Evolutionary conservation across 306 rosid genomes (phyloP).

Genomic region (Biancaea sappan): DNA sequence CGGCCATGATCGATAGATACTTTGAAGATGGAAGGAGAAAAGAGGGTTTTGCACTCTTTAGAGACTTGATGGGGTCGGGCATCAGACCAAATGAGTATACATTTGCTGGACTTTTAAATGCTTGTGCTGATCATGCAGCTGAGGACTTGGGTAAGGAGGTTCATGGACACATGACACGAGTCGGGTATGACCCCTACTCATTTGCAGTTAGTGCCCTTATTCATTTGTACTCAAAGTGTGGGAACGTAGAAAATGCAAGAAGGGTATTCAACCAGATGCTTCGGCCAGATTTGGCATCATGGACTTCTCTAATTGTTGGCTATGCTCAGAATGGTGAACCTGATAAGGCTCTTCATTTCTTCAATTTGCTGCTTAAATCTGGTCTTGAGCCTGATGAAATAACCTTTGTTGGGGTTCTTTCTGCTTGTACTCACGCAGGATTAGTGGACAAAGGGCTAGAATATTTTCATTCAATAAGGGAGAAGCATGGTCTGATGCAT

Average conservation of each 20-base stretch:
- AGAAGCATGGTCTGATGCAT: conserved; percentile 56
- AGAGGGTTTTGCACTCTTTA: conserved; percentile 65
- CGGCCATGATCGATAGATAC: conserved; percentile 62
- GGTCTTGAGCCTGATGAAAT: conserved; percentile 64
- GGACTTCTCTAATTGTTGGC: conserved; percentile 74
- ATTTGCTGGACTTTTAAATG: conserved; percentile 63
- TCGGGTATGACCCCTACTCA: conserved; percentile 56
- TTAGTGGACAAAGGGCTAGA: conserved; percentile 62
- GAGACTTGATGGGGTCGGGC: conserved; percentile 46
- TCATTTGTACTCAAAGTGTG: conserved; percentile 71
- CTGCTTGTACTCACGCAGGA: conserved; percentile 77
- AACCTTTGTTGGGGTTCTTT: conserved; percentile 65
- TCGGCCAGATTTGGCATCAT: conserved; percentile 62
- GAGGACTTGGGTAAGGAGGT: conserved; percentile 63
- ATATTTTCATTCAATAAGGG: conserved; percentile 58
- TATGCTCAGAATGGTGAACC: conserved; percentile 72
- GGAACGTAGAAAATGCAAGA: conserved; percentile 54
- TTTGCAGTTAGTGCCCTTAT: conserved; percentile 65
- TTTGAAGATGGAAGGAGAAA: conserved; percentile 61
- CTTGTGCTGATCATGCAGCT: conserved; percentile 63
- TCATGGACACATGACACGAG: conserved; percentile 59
- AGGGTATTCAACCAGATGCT: conserved; percentile 57
- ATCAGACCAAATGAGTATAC: conserved; percentile 70
- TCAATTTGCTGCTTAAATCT: conserved; percentile 56
- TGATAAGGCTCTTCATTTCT: conserved; percentile 54